Base-by-base conservation (phyloP, 2,329 filamentous ascomycete species). In the Xylariaceae sp. region DNA sequence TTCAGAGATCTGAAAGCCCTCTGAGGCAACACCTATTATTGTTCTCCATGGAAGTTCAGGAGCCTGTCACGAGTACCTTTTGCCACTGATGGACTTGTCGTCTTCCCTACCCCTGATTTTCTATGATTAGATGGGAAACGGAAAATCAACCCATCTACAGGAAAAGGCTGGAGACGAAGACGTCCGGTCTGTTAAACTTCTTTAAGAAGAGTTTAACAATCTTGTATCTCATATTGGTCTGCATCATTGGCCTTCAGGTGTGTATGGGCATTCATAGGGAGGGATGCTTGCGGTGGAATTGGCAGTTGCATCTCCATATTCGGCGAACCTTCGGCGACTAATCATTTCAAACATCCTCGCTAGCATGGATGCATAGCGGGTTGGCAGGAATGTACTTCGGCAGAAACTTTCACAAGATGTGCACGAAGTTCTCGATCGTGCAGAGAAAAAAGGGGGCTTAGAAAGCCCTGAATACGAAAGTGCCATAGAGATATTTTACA, bases 111-210 rank as follows among this genome's bases (percentile, higher is more conserved):
- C 82, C 0, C 69, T 84, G 2, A 67, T 84, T 24, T 76, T 83
- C 65, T 84, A 84, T 66, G 81, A 85, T 62, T 81, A 84, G 58
- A 72, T 84, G 48, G 81, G 82, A 19, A 78, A 76, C 58, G 82
- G 79, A 7, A 65, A 65, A 12, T 81, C 76, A 3, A 84, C 81
- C 0, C 80, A 78, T 51, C 71, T 83, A 9, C 75, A 65, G 0
- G 75, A 80, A 26, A 79, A 77, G 52, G 67, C 67, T 8, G 75
- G 77, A 9, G 76, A 82, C 44, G 69, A 71, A 17, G 52, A 23
- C 0, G 84, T 84, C 70, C 84, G 80, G 80, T 74, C 71, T 0
- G 61, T 74, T 0, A 69, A 77, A 2, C 71, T 84, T 1, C 84
- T 83, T 71, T 69, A 76, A 19, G 66, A 65, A 12, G 80, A 84